Percentiles rank a stretch among this genome's conserved stretches.
Conservation (phyloP, 2,329 filamentous ascomycete genomes). For the Graphilbum sp. region DNA sequence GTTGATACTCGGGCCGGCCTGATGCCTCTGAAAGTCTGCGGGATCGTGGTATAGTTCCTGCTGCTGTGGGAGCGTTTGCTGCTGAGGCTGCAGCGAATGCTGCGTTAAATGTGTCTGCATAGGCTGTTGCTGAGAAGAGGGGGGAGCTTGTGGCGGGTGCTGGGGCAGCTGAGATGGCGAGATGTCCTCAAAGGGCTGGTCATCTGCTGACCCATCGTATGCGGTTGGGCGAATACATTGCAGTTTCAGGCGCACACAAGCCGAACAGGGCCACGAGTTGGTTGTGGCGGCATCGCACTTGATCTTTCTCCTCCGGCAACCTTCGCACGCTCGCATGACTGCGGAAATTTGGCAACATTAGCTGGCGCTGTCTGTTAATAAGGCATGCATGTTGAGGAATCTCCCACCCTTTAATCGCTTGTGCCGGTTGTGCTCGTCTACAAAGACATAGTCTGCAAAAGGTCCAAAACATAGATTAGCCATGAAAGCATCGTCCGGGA, state of each 20-base stretch:
- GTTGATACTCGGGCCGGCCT: slow-evolving; percentile 15
- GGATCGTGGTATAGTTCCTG: slow-evolving; percentile 24
- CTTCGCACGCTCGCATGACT: slow-evolving; percentile 97
- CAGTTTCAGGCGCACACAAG: slow-evolving; percentile 80
- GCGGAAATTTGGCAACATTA: not conserved
- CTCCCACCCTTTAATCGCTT: slow-evolving; percentile 86
- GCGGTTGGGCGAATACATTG: slow-evolving; percentile 84
- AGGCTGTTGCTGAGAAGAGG: slow-evolving; percentile 24
- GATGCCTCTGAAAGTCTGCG: slow-evolving; percentile 5
- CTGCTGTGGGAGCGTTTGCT: slow-evolving; percentile 18
- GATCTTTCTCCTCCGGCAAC: slow-evolving; percentile 87
- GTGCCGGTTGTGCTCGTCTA: slow-evolving; percentile 96
- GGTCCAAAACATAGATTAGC: slow-evolving; percentile 17
- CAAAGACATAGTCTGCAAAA: slow-evolving; percentile 98
- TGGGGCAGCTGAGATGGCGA: slow-evolving; percentile 23
- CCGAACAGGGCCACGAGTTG: slow-evolving; percentile 93
- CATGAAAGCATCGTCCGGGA: too few relatives aligned
- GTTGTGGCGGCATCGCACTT: slow-evolving; percentile 96
- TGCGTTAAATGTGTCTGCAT: slow-evolving; percentile 25
- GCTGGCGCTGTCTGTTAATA: too few relatives aligned
- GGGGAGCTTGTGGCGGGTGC: slow-evolving; percentile 7
- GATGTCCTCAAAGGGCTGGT: slow-evolving; percentile 34
- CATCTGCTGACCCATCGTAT: slow-evolving; percentile 44
- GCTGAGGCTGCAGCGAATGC: slow-evolving; percentile 14
- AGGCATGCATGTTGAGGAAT: too few relatives aligned